phyloP scores from a whole-genome alignment of 495 filamentous ascomycete species.

The Astrothelium subdiscretum region DNA sequence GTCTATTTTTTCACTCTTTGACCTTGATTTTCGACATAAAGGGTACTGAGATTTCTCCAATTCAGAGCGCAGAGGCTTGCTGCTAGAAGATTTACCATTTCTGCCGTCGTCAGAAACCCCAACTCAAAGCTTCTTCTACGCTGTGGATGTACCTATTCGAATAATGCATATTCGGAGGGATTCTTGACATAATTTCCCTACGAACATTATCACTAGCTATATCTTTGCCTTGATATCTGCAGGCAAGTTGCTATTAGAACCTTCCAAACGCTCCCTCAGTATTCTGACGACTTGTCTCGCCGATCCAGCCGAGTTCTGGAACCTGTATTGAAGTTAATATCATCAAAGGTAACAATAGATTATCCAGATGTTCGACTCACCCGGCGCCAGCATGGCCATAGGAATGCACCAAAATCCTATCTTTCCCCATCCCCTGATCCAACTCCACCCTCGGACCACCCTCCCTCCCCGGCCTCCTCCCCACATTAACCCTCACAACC shows the following conservation, averaged over 20 bases:
- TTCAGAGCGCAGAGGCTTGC: conserved; percentile 21
- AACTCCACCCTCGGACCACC: conserved; percentile 28
- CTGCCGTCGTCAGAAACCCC: conserved; percentile 10
- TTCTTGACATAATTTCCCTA: not conserved
- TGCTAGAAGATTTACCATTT: conserved; percentile 19
- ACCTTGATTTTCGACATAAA: not conserved
- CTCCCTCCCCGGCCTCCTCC: conserved; percentile 28
- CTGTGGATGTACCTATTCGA: conserved; percentile 21
- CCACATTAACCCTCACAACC: conserved; percentile 28
- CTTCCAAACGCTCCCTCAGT: not conserved
- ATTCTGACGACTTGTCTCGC: not conserved
- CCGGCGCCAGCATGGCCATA: conserved; percentile 22
- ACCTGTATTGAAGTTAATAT: not conserved
- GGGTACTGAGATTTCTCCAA: not conserved
- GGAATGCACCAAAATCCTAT: conserved; percentile 15
- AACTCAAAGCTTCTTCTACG: conserved; percentile 25
- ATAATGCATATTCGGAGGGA: conserved; percentile 18
- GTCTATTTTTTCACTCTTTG: conserved; percentile 15
- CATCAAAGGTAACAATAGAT: not conserved
- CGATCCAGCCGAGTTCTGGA: not conserved
- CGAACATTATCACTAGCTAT: not conserved
- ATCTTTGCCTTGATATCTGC: not conserved
- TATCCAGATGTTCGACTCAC: conserved; percentile 1
- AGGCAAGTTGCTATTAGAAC: not conserved
- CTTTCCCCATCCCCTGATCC: conserved; percentile 13